These are phyloP conservation scores for Botryotinia convoluta DNA, from an alignment of 2,329 filamentous ascomycete species.

Conservation along the genomic window DNA sequence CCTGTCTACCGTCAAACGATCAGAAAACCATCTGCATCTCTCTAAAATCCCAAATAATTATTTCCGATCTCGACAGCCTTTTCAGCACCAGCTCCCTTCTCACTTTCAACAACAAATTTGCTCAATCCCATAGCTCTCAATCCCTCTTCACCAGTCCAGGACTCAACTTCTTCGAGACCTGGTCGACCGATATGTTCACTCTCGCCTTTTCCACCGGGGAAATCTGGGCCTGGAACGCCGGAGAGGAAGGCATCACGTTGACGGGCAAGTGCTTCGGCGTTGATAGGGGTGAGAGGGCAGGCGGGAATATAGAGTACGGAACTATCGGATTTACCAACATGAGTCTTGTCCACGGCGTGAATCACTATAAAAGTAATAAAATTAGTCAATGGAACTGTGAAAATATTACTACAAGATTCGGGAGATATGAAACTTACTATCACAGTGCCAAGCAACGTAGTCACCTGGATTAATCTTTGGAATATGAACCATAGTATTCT, in stretches of 20 bases:
- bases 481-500: constrained; percentile 62
- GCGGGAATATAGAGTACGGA: constrained; percentile 88
- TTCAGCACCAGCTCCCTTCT: background rate
- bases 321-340: constrained; percentile 69
- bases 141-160: constrained; percentile 49
- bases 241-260: constrained; percentile 69
- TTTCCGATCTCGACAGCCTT: constrained; percentile 1
- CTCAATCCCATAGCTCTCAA: constrained; percentile 57
- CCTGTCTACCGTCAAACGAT: background rate
- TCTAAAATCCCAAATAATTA: background rate
- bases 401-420: background rate
- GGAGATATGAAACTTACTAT: constrained; percentile 21
- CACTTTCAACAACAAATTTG: background rate
- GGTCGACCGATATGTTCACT: constrained; percentile 51
- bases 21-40: too few species aligned
- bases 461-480: constrained; percentile 64
- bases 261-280: constrained; percentile 67
- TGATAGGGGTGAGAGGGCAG: constrained; percentile 74
- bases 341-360: constrained; percentile 79
- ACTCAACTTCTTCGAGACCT: constrained; percentile 17
- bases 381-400: background rate
- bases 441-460: constrained; percentile 63
- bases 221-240: constrained; percentile 67
- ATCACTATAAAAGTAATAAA: constrained; percentile 25
- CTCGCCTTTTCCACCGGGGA: constrained; percentile 70